Evolutionary conservation across 208 protist species (phyloP).

Genomic region (Acanthamoeba royreba): DNA sequence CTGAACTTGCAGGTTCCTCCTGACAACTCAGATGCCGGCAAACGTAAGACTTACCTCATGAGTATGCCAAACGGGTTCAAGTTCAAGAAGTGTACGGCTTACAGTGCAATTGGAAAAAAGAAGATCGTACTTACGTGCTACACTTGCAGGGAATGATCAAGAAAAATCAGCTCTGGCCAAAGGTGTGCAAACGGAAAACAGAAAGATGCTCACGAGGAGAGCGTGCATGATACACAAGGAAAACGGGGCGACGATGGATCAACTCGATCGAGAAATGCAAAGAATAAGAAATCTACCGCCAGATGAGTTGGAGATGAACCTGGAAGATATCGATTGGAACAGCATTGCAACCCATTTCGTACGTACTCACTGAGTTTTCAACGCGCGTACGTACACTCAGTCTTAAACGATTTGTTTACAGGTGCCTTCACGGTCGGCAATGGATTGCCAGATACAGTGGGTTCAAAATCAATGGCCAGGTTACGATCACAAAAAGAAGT

Average conservation of each 20-base stretch:
- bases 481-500: conserved; percentile 63
- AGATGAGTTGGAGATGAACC: conserved; percentile 59
- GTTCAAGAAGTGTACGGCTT: conserved; percentile 46
- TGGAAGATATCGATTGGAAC: conserved; percentile 63
- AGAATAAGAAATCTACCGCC: conserved; percentile 1
- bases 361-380: not conserved
- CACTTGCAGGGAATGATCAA: conserved; percentile 54
- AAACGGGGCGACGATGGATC: not conserved
- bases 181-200: conserved; percentile 57
- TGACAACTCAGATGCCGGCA: conserved; percentile 58
- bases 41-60: not conserved
- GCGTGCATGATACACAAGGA: conserved; percentile 47
- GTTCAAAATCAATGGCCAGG: conserved; percentile 35
- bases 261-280: conserved; percentile 40
- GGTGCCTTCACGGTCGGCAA: conserved; percentile 37
- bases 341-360: not conserved
- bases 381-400: too few species aligned
- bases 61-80: conserved; percentile 61
- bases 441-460: conserved; percentile 70
- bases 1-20: not conserved
- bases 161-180: conserved; percentile 5
- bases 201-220: not conserved
- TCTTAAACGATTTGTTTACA: too few species aligned
- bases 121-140: not conserved
- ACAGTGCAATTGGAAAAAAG: not conserved